phyloP scores from a whole-genome alignment of 164 flowering plant species.

The Liriodendron chinense region DNA sequence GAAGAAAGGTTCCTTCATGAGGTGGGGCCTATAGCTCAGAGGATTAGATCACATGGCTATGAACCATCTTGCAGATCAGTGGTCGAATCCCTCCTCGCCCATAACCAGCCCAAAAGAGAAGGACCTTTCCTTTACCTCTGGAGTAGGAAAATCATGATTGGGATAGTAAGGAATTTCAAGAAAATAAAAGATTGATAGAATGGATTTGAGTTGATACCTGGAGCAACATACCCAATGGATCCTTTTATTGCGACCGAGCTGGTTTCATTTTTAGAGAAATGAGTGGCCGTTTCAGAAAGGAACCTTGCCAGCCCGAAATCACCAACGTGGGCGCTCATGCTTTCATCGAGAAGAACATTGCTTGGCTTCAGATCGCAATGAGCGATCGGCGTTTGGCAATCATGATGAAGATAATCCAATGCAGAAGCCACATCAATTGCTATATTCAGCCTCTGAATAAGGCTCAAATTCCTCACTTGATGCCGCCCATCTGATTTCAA shows the following conservation, averaged over 20 bases:
- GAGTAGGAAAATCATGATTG: background rate
- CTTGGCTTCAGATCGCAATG: constrained; percentile 27
- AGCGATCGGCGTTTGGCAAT: constrained; percentile 12
- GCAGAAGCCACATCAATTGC: constrained; percentile 38
- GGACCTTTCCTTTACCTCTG: no score
- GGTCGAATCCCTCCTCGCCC: background rate
- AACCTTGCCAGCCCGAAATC: constrained; percentile 33
- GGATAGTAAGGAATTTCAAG: background rate
- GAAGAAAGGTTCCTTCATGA: no score
- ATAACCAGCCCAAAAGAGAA: background rate
- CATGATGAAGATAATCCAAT: constrained; percentile 34
- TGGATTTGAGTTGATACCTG: constrained; percentile 10
- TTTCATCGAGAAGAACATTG: constrained; percentile 24
- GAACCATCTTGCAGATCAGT: background rate
- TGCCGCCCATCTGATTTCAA: background rate
- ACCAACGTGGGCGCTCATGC: constrained; percentile 16
- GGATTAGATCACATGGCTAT: background rate
- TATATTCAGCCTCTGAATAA: background rate
- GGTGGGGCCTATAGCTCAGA: background rate
- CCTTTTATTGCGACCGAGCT: constrained; percentile 10
- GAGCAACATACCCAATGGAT: constrained; percentile 23
- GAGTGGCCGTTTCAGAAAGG: background rate
- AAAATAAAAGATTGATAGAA: background rate
- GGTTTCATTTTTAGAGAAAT: background rate
- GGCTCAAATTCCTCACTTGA: background rate